Base-by-base conservation (phyloP, 352 stramenopile genomes). In the Stramenopiles sp. region DNA sequence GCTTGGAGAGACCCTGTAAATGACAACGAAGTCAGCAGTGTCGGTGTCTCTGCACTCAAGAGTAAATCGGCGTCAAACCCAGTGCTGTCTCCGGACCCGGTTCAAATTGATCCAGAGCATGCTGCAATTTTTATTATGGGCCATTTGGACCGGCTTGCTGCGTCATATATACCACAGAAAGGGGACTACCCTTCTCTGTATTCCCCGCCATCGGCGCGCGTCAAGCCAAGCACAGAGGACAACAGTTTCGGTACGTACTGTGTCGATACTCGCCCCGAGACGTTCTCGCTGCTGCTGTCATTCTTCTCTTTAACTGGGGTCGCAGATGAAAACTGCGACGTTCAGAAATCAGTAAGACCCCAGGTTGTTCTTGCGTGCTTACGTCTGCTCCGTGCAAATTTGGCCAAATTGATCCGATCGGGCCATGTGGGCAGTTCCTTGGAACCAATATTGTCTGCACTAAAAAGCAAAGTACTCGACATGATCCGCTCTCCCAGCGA, bases 301-400 rank as follows among this genome's bases (percentile, higher is more conserved):
- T 76, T 82, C 63, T 68, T 81, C 25, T 43, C 73, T 76, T 69
- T 76, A 34, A 78, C 53, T 3, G 4, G 4, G 83, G 79, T 12
- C 78, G 73, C 0, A 81, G 76, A 18, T 12, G 53, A 83, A 80
- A n/a, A 73, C 84, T 1, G 80, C 84, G 31, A n/a, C 32, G 0
- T 68, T 75, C n/a, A 37, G 32, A 75, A 69, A 43, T 63, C 43
- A 63, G 25, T 25, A 63, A 63, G 30, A 81, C 86, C 2, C 85
- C 89, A 34, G 43, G 76, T 91, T 63, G 34, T 93, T 1, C 30
- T 88, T 2, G 85, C 81, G 1, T 86, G 82, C 3, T 53, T 94
- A 32, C 83, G 85, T 4, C 75, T 94, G 18, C 76, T 93, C 0
- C 83, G 89, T 76, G 84, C 82, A 4, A 94, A 93, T 74, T 37